Evolutionary conservation across 1,139 yeast genomes (phyloP), one percentile per base, ranked within the genome.

Genomic region (Suhomyces guaymorum): DNA sequence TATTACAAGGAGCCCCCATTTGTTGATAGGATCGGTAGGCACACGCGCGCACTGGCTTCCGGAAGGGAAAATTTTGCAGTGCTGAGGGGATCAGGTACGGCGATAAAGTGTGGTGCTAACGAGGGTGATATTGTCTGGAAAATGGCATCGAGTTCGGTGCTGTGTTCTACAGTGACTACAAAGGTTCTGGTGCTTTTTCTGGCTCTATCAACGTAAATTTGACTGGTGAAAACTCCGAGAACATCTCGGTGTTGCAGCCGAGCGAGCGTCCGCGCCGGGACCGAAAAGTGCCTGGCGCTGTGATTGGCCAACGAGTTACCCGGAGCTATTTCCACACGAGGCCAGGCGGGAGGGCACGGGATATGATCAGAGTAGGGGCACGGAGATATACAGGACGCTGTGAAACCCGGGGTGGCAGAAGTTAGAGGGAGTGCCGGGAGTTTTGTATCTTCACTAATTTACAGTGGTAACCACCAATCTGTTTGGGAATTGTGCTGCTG

Each of bases 1-100:
- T 37, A 30, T 33, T 37, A 29, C 40, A 32, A 31, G 37, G 33
- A 37, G 40, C 32, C 33, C 33, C 34, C 35, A 30, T 32, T 37
- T 37, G 38, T 23, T 33, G 40, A 20, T 19, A 11, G 19, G 18
- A 13, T 20, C 26, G 40, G 40, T 32, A 27, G 18, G 40, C 32
- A 34, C 40, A 37, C 40, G 36, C 27, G 30, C 25, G 28, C 26
- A 20, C 27, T 27, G 26, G 17, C 23, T 21, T 29, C 24, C 25
- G 27, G 16, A 15, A n/a, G 12, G 30, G 22, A 36, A 36, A 32
- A 25, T 21, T 36, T 35, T 35, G 29, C 31, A 27, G 32, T 19
- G 33, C 33, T 29, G 30, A 9, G n/a, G 38, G 30, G 25, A 20
- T 9, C 23, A 22, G 17, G 16, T 20, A 28, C 8, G 12, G 24